Conservation (phyloP, 2,329 filamentous ascomycete species). For the Colletotrichum orbiculare region DNA sequence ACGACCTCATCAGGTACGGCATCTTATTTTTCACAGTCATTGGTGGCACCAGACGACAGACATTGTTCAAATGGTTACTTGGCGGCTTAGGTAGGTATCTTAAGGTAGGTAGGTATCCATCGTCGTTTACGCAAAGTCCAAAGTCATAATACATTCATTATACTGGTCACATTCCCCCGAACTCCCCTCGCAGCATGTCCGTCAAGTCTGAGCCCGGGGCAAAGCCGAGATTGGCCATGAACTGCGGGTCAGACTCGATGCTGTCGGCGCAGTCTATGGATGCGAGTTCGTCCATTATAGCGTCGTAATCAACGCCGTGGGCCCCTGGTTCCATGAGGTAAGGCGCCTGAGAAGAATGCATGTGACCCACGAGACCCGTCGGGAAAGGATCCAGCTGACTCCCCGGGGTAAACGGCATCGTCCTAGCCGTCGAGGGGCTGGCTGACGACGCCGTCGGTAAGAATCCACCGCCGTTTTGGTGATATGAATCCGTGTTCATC, state of each 20-base stretch:
- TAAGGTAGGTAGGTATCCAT: conserved; percentile 6
- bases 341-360: conserved; percentile 39
- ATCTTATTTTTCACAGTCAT: too few relatives aligned
- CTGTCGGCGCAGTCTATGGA: conserved; percentile 61
- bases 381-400: conserved; percentile 34
- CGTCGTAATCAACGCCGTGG: conserved; percentile 58
- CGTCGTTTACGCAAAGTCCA: conserved; percentile 9
- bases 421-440: conserved; percentile 36
- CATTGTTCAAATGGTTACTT: too few relatives aligned
- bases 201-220: conserved; percentile 70
- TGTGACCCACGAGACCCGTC: conserved; percentile 29
- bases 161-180: conserved; percentile 42
- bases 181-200: conserved; percentile 57
- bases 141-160: conserved; percentile 32
- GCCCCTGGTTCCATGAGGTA: conserved; percentile 38
- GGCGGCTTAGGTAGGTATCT: too few relatives aligned
- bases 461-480: conserved; percentile 17
- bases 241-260: conserved; percentile 67
- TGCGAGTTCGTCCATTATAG: conserved; percentile 63
- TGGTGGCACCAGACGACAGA: too few relatives aligned
- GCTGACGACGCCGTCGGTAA: conserved; percentile 27
- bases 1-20: too few relatives aligned
- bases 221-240: conserved; percentile 75
- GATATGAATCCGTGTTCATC: conserved; percentile 26
- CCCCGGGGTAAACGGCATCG: conserved; percentile 36